Evolutionary conservation across 768 basidiomycete genomes (phyloP), one percentile per base, ranked within the genome.

Genomic region (Hericium coralloides): DNA sequence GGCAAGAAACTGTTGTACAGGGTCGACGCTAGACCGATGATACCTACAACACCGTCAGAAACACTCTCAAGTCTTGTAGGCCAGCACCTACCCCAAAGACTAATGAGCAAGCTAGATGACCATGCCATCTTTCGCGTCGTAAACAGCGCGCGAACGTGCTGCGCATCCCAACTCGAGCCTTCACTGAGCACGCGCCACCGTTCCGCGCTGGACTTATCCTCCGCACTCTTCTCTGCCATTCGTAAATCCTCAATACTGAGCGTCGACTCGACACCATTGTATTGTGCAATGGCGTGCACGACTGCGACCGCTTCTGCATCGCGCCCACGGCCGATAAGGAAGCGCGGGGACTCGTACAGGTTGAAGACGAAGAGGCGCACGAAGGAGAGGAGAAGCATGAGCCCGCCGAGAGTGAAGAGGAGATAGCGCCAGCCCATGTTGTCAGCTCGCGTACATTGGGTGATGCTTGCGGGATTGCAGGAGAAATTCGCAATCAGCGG

Each of bases 371-470:
- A 78, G 67, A 80, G 75, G 41, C 82, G 78, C 59, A 79, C 57
- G 12, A 64, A 70, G 74, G 79, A 83, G n/a, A 82, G 66, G 53
- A 81, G 57, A 38, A 84, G 70, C 23, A 75, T 80, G 41, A 83
- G 59, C 9, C 73, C 80, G 2, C 82, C 80, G 39, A 82, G 74
- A 0, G 73, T 72, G 64, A 80, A 76, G 36, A 82, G 68, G 23
- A 82, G 73, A 63, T 84, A 83, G 26, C 83, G 72, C 83, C 83
- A 84, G 22, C 83, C 82, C 82, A 81, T 83, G 60, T 84, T 84
- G 18, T 77, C 60, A 2, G 71, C 65, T 50, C 70, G 74, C 38
- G 71, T 57, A 58, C 79, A 79, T 15, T 9, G 20, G 6, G 25
- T 25, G 3, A 69, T 62, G 3, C 66, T 60, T 0, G 72, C 55